Evolutionary conservation across 2,329 filamentous ascomycete genomes (phyloP).

Genomic region (Microsporum audouinii): DNA sequence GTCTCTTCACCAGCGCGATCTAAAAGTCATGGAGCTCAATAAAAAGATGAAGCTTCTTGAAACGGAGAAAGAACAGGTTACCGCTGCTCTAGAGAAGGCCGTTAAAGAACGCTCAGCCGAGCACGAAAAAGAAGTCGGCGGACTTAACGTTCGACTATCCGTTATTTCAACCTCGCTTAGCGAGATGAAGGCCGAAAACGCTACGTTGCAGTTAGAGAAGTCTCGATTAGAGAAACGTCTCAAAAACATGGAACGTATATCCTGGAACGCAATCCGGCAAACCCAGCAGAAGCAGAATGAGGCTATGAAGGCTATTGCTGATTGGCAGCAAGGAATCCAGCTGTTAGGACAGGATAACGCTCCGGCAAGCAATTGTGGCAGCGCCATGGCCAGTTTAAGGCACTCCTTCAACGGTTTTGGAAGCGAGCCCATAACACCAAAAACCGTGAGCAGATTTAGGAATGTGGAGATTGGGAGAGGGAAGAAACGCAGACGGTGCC

Average conservation of each 20-base stretch:
- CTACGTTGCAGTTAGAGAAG: conserved; percentile 27
- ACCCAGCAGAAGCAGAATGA: conserved; percentile 28
- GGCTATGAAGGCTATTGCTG: conserved; percentile 17
- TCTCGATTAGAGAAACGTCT: conserved; percentile 29
- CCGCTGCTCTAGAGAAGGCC: conserved; percentile 19
- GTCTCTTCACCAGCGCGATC: conserved; percentile 27
- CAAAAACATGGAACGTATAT: conserved; percentile 25
- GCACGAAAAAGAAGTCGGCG: conserved; percentile 28
- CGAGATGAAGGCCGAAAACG: conserved; percentile 25
- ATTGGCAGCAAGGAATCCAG: conserved; percentile 14
- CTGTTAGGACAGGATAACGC: conserved; percentile 13
- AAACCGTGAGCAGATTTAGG: conserved; percentile 31
- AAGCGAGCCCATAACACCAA: conserved; percentile 35
- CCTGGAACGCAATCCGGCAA: conserved; percentile 28
- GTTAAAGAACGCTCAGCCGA: conserved; percentile 17
- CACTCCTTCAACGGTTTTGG: conserved; percentile 15
- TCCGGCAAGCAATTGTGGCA: not conserved
- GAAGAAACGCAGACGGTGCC: conserved; percentile 24
- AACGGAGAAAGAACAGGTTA: conserved; percentile 20
- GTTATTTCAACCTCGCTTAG: conserved; percentile 32
- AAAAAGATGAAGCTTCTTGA: conserved; percentile 28
- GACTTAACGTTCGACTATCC: conserved; percentile 33
- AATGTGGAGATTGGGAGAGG: conserved; percentile 33
- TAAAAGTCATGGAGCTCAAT: conserved; percentile 26
- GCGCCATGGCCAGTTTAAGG: not conserved